phyloP scores from a whole-genome alignment of 208 protist species.

The Entamoeba histolytica region DNA sequence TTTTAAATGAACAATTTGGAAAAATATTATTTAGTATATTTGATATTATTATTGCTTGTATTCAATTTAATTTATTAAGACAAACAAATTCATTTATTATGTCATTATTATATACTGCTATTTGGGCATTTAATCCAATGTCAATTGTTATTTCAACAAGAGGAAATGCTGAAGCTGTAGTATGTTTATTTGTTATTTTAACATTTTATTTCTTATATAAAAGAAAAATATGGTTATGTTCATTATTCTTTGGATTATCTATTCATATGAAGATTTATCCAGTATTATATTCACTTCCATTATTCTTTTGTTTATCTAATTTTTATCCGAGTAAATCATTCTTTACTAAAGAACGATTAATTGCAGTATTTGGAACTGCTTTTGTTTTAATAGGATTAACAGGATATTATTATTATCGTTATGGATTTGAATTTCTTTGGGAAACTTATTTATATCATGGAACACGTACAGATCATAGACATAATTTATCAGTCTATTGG shows the following conservation, averaged over 20 bases:
- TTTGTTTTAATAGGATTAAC: constrained; percentile 43
- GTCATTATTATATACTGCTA: background rate
- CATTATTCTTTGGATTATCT: constrained; percentile 31
- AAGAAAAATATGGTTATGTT: constrained; percentile 13
- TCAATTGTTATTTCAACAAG: constrained; percentile 62
- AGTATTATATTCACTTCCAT: constrained; percentile 57
- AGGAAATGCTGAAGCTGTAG: constrained; percentile 67
- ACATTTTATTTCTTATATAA: constrained; percentile 44
- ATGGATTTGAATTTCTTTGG: constrained; percentile 42
- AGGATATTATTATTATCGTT: constrained; percentile 43
- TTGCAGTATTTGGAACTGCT: constrained; percentile 35
- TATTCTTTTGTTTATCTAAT: constrained; percentile 21
- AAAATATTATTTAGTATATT: constrained; percentile 56
- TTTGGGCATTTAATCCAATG: constrained; percentile 48
- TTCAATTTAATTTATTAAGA: constrained; percentile 45
- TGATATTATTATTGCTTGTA: constrained; percentile 50
- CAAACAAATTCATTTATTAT: background rate
- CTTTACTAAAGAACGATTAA: constrained; percentile 8
- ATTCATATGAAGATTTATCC: constrained; percentile 66
- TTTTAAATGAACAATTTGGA: constrained; percentile 40
- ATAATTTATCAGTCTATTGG: constrained; percentile 70
- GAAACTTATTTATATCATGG: constrained; percentile 49
- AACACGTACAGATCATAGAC: constrained; percentile 41
- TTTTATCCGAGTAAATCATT: background rate
- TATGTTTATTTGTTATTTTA: constrained; percentile 54